phyloP scores from a whole-genome alignment of 805 yeast species.

The Metschnikowia amazonensis region DNA sequence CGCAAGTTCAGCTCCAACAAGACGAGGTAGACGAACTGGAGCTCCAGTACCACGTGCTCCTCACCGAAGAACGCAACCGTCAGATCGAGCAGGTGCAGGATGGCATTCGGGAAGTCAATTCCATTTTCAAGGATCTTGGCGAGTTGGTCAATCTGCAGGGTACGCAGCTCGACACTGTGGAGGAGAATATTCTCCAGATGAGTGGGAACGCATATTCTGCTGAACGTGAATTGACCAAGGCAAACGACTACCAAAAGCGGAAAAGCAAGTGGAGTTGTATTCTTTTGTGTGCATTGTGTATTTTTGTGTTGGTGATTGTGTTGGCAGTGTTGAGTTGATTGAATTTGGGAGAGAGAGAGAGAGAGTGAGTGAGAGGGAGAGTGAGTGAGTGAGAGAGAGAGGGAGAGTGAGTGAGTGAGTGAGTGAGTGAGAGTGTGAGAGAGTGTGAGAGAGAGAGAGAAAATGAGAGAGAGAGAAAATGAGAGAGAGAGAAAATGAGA shows the following conservation, averaged over 20 bases:
- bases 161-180: conserved; percentile 76
- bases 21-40: conserved; percentile 45
- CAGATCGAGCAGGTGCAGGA: conserved; percentile 70
- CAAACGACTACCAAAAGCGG: conserved; percentile 68
- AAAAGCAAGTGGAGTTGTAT: conserved; percentile 74
- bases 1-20: conserved; percentile 35
- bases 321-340: conserved; percentile 50
- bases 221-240: conserved; percentile 62
- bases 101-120: conserved; percentile 80
- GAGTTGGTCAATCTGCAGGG: conserved; percentile 81
- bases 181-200: conserved; percentile 66
- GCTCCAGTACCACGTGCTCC: conserved; percentile 56
- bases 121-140: conserved; percentile 79
- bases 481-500: too few species aligned
- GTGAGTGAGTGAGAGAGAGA: too few species aligned
- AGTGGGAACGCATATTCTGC: conserved; percentile 68
- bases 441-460: too few species aligned
- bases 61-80: conserved; percentile 68
- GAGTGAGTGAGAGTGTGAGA: too few species aligned
- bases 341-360: too few species aligned
- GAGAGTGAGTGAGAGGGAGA: too few species aligned
- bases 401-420: too few species aligned
- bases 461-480: too few species aligned
- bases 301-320: conserved; percentile 56
- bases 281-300: conserved; percentile 52